These are phyloP conservation scores for Phlyctochytrium planicorne DNA, from an alignment of 192 early-diverging fungal genomes.

Conservation along the genomic window DNA sequence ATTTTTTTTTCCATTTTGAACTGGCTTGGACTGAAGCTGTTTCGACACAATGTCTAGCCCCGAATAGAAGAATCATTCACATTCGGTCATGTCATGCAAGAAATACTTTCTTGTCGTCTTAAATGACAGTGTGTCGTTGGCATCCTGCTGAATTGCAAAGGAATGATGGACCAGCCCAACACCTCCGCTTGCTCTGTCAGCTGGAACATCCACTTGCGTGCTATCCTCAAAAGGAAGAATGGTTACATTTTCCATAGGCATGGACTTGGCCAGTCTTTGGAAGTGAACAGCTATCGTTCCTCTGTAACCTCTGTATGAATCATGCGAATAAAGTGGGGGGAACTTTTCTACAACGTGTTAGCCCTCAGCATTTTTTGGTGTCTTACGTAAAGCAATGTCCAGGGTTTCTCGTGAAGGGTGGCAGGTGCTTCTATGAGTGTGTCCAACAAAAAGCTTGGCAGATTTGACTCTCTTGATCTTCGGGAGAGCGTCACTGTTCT, in stretches of 20 bases:
- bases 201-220: neutral
- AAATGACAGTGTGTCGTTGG: neutral
- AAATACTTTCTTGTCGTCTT: neutral
- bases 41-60: conserved; percentile 68
- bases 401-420: conserved; percentile 50
- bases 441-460: conserved; percentile 24
- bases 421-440: conserved; percentile 46
- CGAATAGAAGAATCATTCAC: neutral
- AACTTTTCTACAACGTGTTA: conserved; percentile 16
- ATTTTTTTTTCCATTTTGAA: conserved; percentile 81
- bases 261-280: conserved; percentile 40
- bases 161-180: too few species aligned
- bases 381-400: conserved; percentile 37
- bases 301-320: conserved; percentile 8
- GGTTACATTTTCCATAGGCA: conserved; percentile 44
- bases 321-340: conserved; percentile 10
- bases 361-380: neutral
- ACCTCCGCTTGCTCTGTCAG: neutral
- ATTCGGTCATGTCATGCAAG: neutral
- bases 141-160: too few species aligned
- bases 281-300: conserved; percentile 35
- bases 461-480: neutral
- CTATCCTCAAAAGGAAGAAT: conserved; percentile 38
- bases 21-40: conserved; percentile 96
- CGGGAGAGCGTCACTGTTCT: conserved; percentile 7